Percentiles rank a stretch among this genome's conserved stretches.
These are phyloP conservation scores for Phytophthora sp. DNA, from an alignment of 352 stramenopile species.

Conservation along the genomic window DNA sequence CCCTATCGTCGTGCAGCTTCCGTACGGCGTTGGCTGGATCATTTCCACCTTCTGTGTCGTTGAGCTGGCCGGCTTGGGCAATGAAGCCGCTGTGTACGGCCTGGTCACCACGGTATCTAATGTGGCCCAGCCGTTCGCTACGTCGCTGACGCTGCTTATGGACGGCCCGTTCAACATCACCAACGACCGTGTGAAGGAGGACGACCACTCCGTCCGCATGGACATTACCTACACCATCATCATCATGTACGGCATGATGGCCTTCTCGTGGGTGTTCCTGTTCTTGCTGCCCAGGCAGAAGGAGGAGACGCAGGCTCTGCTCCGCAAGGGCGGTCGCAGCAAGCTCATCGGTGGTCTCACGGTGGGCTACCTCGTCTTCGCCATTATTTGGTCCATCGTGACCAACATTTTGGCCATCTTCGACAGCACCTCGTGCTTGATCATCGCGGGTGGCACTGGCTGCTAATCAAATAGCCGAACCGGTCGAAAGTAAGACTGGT, in stretches of 20 bases:
- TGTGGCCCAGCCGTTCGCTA: constrained; percentile 29
- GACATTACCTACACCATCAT: constrained; percentile 41
- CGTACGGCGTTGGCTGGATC: constrained; percentile 50
- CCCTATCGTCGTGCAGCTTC: constrained; percentile 48
- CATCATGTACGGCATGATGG: constrained; percentile 40
- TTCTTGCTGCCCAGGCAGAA: constrained; percentile 43
- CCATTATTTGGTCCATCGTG: constrained; percentile 39
- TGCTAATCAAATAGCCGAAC: constrained; percentile 26
- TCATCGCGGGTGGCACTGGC: constrained; percentile 44
- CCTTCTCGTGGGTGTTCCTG: constrained; percentile 41
- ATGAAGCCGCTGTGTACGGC: constrained; percentile 35
- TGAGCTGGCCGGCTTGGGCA: constrained; percentile 25
- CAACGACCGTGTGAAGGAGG: constrained; percentile 29
- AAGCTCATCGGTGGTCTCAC: constrained; percentile 36
- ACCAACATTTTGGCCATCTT: constrained; percentile 56
- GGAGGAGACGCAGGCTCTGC: constrained; percentile 40
- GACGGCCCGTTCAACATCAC: constrained; percentile 36
- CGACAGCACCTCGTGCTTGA: constrained; percentile 39
- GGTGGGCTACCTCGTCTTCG: constrained; percentile 40
- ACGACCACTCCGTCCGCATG: constrained; percentile 30
- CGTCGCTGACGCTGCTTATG: constrained; percentile 24
- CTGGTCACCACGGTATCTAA: constrained; percentile 33
- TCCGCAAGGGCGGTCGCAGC: constrained; percentile 35
- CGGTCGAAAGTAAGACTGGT: background rate
- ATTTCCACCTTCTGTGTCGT: constrained; percentile 34